Conservation (phyloP, 257 asterid genomes). For the Fraxinus americana region DNA sequence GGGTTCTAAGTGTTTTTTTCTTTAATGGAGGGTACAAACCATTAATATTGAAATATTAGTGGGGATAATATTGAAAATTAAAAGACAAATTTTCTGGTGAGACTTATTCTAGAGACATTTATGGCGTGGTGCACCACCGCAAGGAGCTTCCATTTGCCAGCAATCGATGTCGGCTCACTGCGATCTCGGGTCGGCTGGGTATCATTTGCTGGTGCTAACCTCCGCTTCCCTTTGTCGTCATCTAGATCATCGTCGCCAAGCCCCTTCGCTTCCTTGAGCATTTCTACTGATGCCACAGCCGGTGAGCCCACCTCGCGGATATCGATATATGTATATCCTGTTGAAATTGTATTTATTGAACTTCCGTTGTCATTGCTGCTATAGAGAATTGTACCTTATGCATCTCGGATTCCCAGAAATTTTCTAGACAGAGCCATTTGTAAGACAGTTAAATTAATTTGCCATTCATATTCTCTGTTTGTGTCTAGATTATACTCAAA, state of each 20-base stretch:
- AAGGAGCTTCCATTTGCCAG: constrained; percentile 69
- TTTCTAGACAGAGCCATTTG: not conserved
- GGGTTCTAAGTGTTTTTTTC: not conserved
- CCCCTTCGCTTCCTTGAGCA: constrained; percentile 68
- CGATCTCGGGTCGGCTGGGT: constrained; percentile 57
- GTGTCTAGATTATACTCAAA: no score
- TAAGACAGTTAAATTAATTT: not conserved
- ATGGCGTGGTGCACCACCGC: constrained; percentile 87
- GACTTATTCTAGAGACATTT: not conserved
- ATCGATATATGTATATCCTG: no score
- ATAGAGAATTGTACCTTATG: not conserved
- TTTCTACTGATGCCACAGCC: constrained; percentile 53
- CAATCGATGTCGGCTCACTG: constrained; percentile 54
- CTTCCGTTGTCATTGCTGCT: constrained; percentile 6
- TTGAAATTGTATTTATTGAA: not conserved
- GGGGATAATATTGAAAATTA: no score
- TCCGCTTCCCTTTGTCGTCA: constrained; percentile 36
- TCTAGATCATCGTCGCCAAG: constrained; percentile 39
- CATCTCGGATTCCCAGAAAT: not conserved
- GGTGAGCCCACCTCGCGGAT: constrained; percentile 17
- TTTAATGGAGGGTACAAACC: not conserved
- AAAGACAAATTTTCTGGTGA: not conserved
- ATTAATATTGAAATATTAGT: no score
- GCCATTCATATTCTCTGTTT: no score
- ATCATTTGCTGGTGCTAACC: constrained; percentile 56